Base-by-base conservation (phyloP, 2,329 filamentous ascomycete genomes). In the Aspergillus sp. region DNA sequence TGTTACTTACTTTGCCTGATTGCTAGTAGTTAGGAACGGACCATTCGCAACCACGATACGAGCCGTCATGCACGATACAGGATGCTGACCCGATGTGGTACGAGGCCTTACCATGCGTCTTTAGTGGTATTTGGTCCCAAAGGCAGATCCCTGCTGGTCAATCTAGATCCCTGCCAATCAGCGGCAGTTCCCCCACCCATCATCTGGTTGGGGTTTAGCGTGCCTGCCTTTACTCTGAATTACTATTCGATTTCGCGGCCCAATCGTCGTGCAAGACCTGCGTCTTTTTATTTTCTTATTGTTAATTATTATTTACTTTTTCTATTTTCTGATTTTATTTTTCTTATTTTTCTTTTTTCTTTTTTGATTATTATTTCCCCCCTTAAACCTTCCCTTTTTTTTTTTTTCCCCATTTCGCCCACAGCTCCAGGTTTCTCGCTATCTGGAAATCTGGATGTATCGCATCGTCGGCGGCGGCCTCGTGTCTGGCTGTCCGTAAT, bases 151-250 rank as follows among this genome's bases (percentile, higher is more conserved):
- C 69, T 70, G 67, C 59, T 64, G 59, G 57, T 66, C 70, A 70
- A 73, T 73, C 68, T 73, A 65, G 53, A 17, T 15, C 13, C 28
- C 47, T 60, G 63, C 73, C 73, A 76, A 74, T 73, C 69, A 75
- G 32, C 55, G 19, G 47, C 57, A 45, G 49, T 60, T 64, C 52
- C 62, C 66, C 66, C 68, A 67, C 67, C 67, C 63, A 70, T 64
- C 47, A 66, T 63, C 48, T 54, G 19, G 25, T 64, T 19, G 17
- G 50, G 45, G 54, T 58, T 55, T 60, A 54, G 36, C 47, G 57
- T 65, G 58, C 63, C 60, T 55, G 62, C 55, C 55, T 61, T 63
- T 58, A n/a, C 23, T 13, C 23, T 13, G n/a, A 21, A 55, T 30
- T 36, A 38, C 48, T 47, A 36, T 60, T 55, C 32, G 51, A 52